Evolutionary conservation across 495 filamentous ascomycete genomes (phyloP).

Genomic region (Apodospora peruviana): DNA sequence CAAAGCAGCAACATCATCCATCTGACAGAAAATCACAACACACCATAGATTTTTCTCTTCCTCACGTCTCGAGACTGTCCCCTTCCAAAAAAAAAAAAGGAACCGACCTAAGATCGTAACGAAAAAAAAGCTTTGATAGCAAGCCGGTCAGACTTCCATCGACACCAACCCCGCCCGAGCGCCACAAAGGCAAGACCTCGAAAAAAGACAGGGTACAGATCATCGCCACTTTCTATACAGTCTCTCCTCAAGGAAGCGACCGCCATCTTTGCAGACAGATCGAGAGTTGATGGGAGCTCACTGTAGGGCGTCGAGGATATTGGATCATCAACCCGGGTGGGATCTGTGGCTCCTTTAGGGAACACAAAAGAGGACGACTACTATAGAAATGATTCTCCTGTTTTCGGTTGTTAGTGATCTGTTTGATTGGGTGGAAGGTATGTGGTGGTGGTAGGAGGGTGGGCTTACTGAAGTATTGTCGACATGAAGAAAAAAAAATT

Average conservation of each 20-base stretch:
- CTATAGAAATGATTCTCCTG: conserved; percentile 2
- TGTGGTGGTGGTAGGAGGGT: background rate
- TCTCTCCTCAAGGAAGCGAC: background rate
- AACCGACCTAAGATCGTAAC: background rate
- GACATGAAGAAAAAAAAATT: background rate
- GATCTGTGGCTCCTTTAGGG: conserved; percentile 3
- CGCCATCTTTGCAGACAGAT: conserved; percentile 3
- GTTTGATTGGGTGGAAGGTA: background rate
- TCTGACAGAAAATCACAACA: no score
- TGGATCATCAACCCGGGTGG: conserved; percentile 3
- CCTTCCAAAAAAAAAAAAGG: no score
- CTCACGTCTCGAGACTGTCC: no score
- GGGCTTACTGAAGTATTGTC: background rate
- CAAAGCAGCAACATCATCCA: no score
- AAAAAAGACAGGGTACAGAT: background rate
- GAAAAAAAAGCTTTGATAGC: background rate
- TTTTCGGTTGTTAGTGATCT: background rate
- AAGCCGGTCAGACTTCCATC: conserved; percentile 1
- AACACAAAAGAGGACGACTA: conserved; percentile 1
- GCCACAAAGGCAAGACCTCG: conserved; percentile 3
- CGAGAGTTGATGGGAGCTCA: background rate
- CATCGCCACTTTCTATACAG: conserved; percentile 2
- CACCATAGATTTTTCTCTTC: no score
- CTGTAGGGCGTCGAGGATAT: conserved; percentile 3
- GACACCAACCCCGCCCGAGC: background rate